These are phyloP conservation scores for Petrea volubilis DNA, from an alignment of 257 asterid species.

Conservation along the genomic window DNA sequence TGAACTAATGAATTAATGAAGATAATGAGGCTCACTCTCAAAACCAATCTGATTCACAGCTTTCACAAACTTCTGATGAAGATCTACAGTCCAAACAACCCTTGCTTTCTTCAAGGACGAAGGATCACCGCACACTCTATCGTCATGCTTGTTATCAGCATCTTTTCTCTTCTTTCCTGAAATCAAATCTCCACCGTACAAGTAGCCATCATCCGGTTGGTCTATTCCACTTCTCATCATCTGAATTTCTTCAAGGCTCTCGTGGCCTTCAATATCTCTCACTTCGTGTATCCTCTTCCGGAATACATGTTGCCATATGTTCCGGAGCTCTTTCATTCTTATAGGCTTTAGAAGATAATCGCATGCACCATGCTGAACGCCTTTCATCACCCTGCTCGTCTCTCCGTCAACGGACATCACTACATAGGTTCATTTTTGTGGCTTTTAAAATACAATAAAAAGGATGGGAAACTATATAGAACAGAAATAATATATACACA, in stretches of 20 bases:
- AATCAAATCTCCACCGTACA: constrained; percentile 43
- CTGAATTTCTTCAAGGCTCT: constrained; percentile 36
- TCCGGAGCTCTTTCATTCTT: constrained; percentile 84
- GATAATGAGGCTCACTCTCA: constrained; percentile 78
- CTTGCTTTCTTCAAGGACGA: constrained; percentile 71
- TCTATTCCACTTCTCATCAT: constrained; percentile 41
- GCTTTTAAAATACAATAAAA: background rate
- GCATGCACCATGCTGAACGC: constrained; percentile 92
- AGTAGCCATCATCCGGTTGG: constrained; percentile 49
- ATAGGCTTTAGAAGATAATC: constrained; percentile 94
- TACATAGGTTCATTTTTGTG: constrained; percentile 23
- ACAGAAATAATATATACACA: background rate
- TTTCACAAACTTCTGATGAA: constrained; percentile 90
- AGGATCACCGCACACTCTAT: constrained; percentile 42
- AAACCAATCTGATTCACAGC: constrained; percentile 89
- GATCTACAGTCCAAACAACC: constrained; percentile 91
- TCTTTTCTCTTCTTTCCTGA: constrained; percentile 71
- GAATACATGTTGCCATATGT: constrained; percentile 93
- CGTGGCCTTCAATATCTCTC: constrained; percentile 68
- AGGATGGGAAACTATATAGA: background rate
- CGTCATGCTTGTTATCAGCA: constrained; percentile 48
- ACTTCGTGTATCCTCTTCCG: constrained; percentile 84
- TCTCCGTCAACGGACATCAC: constrained; percentile 99
- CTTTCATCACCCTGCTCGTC: constrained; percentile 94
- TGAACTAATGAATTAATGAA: too few relatives aligned